A percentile compares a stretch with the other conserved stretches of the same genome.
Evolutionary conservation across 169 alveolate species (phyloP).

Genomic region (Plasmodium coatneyi): DNA sequence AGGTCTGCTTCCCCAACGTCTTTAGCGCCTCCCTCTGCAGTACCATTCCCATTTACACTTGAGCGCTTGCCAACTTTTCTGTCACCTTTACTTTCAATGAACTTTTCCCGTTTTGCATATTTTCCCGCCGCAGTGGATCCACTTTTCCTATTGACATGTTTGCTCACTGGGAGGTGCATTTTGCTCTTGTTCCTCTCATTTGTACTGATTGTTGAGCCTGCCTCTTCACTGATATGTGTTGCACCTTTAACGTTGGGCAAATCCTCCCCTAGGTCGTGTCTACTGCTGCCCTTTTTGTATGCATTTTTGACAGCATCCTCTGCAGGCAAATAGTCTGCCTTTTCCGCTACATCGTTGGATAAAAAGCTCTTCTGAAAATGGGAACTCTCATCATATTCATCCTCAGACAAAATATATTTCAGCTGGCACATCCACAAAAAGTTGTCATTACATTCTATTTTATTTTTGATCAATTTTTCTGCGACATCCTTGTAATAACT

Average conservation of each 20-base stretch:
- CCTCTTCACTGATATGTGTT: not conserved
- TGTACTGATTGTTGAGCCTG: not conserved
- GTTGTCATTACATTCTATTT: conserved; percentile 70
- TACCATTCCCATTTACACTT: not conserved
- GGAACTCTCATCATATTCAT: conserved; percentile 9
- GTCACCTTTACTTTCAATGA: not conserved
- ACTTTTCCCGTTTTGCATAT: not conserved
- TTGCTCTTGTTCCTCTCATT: conserved; percentile 5
- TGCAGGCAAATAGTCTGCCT: not conserved
- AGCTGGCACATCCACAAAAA: conserved; percentile 70
- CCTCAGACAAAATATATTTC: conserved; percentile 50
- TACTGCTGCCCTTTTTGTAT: conserved; percentile 21
- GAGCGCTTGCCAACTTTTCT: not conserved
- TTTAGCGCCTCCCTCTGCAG: not conserved
- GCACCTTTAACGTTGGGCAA: not conserved
- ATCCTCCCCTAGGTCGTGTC: conserved; percentile 3
- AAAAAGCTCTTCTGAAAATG: not conserved
- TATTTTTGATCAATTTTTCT: conserved; percentile 68
- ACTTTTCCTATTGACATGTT: not conserved
- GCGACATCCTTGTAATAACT: conserved; percentile 74
- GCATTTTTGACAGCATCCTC: not conserved
- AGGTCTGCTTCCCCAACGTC: not conserved
- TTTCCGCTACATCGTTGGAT: conserved; percentile 1
- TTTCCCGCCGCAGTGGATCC: not conserved
- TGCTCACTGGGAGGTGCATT: not conserved